These are phyloP conservation scores for Geosmithia flava DNA, from an alignment of 2,329 filamentous ascomycete genomes.

Conservation along the genomic window DNA sequence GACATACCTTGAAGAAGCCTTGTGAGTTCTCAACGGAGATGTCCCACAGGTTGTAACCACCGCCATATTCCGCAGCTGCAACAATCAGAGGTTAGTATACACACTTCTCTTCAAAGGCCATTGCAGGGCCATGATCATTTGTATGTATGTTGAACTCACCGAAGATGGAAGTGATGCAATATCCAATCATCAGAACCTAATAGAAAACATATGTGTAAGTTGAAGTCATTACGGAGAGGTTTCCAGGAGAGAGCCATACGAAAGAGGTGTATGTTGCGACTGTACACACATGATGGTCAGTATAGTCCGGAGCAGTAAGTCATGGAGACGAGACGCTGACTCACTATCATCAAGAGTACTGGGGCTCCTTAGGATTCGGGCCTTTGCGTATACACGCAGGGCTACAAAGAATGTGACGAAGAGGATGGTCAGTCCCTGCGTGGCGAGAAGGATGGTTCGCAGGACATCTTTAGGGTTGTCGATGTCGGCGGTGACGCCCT, in stretches of 20 bases:
- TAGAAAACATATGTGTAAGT: neutral
- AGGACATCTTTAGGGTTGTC: conserved; percentile 13
- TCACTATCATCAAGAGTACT: conserved; percentile 14
- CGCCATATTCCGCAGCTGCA: conserved; percentile 16
- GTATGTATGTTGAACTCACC: conserved; percentile 7
- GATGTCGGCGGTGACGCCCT: conserved; percentile 11
- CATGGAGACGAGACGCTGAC: conserved; percentile 1
- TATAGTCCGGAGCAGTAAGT: neutral
- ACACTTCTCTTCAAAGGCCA: neutral
- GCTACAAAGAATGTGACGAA: conserved; percentile 12
- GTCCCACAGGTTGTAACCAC: conserved; percentile 20
- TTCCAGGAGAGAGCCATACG: conserved; percentile 3
- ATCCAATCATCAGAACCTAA: conserved; percentile 15
- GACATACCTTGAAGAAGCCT: conserved; percentile 20
- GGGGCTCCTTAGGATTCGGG: conserved; percentile 5
- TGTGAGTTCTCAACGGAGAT: conserved; percentile 14
- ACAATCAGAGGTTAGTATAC: neutral
- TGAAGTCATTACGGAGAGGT: neutral
- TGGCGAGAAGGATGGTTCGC: conserved; percentile 12
- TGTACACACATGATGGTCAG: neutral
- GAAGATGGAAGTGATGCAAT: conserved; percentile 11
- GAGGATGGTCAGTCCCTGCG: conserved; percentile 13
- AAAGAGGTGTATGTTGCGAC: conserved; percentile 8
- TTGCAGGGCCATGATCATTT: neutral
- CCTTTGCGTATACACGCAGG: conserved; percentile 12